These are phyloP conservation scores for Lactuca sativa DNA, from an alignment of 129 eudicot genomes.

Conservation along the genomic window DNA sequence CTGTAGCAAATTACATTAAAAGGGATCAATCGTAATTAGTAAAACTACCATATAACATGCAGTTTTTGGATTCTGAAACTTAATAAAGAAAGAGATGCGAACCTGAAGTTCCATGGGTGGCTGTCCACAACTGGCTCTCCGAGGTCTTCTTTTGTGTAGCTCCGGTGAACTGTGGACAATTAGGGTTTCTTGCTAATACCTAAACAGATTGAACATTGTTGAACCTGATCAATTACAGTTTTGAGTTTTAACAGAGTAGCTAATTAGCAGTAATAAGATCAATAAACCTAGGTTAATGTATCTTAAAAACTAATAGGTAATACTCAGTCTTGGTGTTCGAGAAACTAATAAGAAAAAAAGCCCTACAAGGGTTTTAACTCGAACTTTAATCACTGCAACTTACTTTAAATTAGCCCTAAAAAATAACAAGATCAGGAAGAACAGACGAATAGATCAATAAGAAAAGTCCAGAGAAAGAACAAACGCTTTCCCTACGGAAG, in stretches of 20 bases:
- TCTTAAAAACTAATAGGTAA: neutral
- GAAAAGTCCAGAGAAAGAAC: neutral
- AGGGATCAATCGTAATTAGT: neutral
- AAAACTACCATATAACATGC: conserved; percentile 6
- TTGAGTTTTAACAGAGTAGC: neutral
- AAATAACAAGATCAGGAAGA: neutral
- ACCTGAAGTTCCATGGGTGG: conserved; percentile 54
- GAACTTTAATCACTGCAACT: conserved; percentile 14
- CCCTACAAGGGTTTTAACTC: conserved; percentile 15
- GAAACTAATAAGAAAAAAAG: conserved; percentile 15
- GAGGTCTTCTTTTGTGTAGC: conserved; percentile 30
- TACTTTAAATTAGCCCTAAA: conserved; percentile 16
- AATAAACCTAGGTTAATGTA: neutral
- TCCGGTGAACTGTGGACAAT: conserved; percentile 31
- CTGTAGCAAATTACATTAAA: neutral
- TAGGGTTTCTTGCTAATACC: conserved; percentile 37
- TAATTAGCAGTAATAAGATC: neutral
- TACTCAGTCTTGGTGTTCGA: conserved; percentile 5
- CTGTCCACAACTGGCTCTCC: conserved; percentile 41
- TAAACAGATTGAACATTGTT: conserved; percentile 15
- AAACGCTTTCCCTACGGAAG: neutral
- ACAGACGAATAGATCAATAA: conserved; percentile 1
- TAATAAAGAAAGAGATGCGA: conserved; percentile 5
- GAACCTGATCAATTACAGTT: neutral
- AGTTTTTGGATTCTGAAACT: neutral